A percentile compares a stretch with the other conserved stretches of the same genome.
Conservation (phyloP, 2,329 filamentous ascomycete species). For the Fusarium piperis region DNA sequence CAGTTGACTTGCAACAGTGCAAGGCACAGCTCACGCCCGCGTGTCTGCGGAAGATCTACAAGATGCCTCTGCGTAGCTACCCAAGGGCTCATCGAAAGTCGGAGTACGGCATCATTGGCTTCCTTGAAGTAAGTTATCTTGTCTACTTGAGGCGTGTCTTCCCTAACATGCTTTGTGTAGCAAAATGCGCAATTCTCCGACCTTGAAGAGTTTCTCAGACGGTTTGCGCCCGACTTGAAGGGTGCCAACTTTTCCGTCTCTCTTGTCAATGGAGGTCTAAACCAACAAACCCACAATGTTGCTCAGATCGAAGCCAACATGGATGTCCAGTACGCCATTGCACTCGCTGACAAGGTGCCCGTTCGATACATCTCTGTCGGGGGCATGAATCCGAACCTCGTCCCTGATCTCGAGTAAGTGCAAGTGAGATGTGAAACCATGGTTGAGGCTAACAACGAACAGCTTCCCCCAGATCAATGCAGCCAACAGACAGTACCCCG, state of each 20-base stretch:
- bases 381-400: slow-evolving; percentile 44
- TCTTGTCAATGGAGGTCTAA: slow-evolving; percentile 66
- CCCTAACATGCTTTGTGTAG: slow-evolving; percentile 33
- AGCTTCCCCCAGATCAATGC: slow-evolving; percentile 29
- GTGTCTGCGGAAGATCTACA: slow-evolving; percentile 57
- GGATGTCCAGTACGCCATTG: slow-evolving; percentile 51
- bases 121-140: slow-evolving; percentile 47
- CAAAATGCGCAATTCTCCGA: slow-evolving; percentile 65
- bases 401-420: slow-evolving; percentile 49
- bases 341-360: slow-evolving; percentile 47
- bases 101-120: slow-evolving; percentile 68
- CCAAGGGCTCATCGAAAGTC: slow-evolving; percentile 68
- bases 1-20: slow-evolving; percentile 43
- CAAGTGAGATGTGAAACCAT: neutral
- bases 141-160: too few relatives aligned
- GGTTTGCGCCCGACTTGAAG: slow-evolving; percentile 61
- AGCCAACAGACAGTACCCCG: slow-evolving; percentile 57
- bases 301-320: slow-evolving; percentile 49
- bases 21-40: slow-evolving; percentile 53
- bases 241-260: slow-evolving; percentile 66
- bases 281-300: slow-evolving; percentile 54
- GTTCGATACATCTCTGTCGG: slow-evolving; percentile 48
- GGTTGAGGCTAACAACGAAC: neutral
- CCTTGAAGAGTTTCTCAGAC: slow-evolving; percentile 63
- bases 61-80: slow-evolving; percentile 54